Percentiles rank a stretch among this genome's conserved stretches.
Conservation (phyloP, 208 protist genomes). For the Acanthamoeba quina region DNA sequence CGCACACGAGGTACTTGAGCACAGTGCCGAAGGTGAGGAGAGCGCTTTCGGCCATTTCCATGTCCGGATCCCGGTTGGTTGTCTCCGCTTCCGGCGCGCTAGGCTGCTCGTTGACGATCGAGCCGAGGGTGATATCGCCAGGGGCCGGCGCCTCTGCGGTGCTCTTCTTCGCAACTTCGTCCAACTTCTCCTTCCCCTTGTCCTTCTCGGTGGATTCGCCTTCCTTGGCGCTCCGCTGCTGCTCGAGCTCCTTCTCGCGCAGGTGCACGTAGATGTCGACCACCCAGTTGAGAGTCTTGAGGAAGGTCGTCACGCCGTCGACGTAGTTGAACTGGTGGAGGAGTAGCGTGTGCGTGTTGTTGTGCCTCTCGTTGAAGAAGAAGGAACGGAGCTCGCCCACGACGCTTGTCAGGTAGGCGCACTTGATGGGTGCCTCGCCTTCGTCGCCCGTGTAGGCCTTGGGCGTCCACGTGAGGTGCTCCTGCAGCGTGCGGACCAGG, state of each 20-base stretch:
- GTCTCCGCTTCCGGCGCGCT: not conserved
- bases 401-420: conserved; percentile 66
- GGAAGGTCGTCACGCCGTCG: conserved; percentile 28
- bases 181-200: conserved; percentile 68
- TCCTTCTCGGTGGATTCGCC: not conserved
- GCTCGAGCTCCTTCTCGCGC: conserved; percentile 39
- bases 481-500: conserved; percentile 8
- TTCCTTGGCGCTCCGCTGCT: not conserved
- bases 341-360: conserved; percentile 63
- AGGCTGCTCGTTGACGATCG: not conserved
- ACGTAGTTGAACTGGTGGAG: conserved; percentile 71
- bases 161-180: not conserved
- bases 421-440: not conserved
- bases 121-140: not conserved
- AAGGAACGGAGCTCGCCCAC: conserved; percentile 71
- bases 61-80: not conserved
- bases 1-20: conserved; percentile 58
- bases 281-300: conserved; percentile 38
- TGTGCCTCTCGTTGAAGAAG: conserved; percentile 68
- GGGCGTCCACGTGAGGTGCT: conserved; percentile 59
- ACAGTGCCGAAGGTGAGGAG: conserved; percentile 70
- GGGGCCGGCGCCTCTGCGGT: not conserved
- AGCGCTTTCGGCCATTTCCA: conserved; percentile 22
- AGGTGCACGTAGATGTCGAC: conserved; percentile 21
- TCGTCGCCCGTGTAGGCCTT: not conserved